A percentile compares a stretch with the other conserved stretches of the same genome.
These are phyloP conservation scores for Zygoascus sp. DNA, from an alignment of 1,139 yeast genomes.

Conservation along the genomic window DNA sequence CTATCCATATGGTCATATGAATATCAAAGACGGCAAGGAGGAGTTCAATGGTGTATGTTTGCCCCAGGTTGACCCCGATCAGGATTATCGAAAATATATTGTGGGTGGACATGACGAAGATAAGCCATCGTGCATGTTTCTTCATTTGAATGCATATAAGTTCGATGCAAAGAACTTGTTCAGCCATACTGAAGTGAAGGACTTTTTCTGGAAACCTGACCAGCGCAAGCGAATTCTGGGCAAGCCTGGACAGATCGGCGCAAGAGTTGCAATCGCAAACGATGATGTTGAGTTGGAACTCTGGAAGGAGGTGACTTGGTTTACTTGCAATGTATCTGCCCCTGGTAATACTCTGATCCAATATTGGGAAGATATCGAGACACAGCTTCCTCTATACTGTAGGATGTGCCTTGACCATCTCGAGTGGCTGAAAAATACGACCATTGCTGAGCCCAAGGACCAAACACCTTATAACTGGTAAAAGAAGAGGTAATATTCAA, in stretches of 20 bases:
- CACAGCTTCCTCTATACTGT: constrained; percentile 37
- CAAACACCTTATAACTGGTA: constrained; percentile 9
- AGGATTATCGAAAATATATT: constrained; percentile 41
- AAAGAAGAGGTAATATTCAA: not conserved
- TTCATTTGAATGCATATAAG: constrained; percentile 65
- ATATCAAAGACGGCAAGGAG: constrained; percentile 38
- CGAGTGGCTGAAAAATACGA: constrained; percentile 28
- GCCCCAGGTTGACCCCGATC: constrained; percentile 68
- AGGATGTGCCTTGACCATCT: constrained; percentile 28
- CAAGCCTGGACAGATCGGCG: constrained; percentile 46
- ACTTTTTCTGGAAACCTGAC: constrained; percentile 43
- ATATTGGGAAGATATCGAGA: constrained; percentile 41
- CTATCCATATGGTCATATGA: constrained; percentile 47
- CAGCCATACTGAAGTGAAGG: constrained; percentile 26
- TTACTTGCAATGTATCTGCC: constrained; percentile 47
- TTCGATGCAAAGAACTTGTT: constrained; percentile 45
- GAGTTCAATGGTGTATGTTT: constrained; percentile 61
- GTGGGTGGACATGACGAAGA: constrained; percentile 16
- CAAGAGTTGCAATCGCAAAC: constrained; percentile 36
- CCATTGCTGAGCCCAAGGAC: constrained; percentile 1
- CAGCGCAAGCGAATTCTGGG: constrained; percentile 50
- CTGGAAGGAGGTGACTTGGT: constrained; percentile 56
- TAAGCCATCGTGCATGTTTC: constrained; percentile 47
- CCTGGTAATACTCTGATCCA: constrained; percentile 41
- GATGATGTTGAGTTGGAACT: constrained; percentile 57